These are phyloP conservation scores for Sanghuangporus weigelae DNA, from an alignment of 1,284 basidiomycete genomes.

Conservation along the genomic window DNA sequence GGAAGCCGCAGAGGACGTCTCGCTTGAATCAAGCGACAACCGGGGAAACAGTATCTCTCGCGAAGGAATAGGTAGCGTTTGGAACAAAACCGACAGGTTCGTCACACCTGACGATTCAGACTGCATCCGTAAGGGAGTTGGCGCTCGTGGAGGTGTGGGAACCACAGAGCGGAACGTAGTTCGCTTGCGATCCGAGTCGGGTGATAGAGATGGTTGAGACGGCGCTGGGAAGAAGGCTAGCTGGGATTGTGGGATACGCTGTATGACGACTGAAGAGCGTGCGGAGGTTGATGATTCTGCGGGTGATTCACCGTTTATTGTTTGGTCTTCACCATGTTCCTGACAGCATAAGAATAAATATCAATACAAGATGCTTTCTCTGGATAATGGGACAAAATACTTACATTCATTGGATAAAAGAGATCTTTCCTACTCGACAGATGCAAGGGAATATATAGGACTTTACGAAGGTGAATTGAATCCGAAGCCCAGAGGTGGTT, in stretches of 20 bases:
- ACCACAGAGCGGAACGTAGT: neutral
- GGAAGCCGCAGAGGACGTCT: conserved; percentile 7
- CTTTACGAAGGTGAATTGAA: conserved; percentile 78
- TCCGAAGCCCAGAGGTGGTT: conserved; percentile 92
- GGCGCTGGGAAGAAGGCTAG: conserved; percentile 60
- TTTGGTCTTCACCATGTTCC: conserved; percentile 24
- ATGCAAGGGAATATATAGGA: conserved; percentile 73
- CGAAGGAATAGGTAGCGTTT: conserved; percentile 5
- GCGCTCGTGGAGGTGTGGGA: neutral
- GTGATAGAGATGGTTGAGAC: conserved; percentile 24
- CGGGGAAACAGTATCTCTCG: conserved; percentile 4
- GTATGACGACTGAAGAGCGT: conserved; percentile 33
- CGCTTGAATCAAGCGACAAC: conserved; percentile 11
- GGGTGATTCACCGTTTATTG: conserved; percentile 7
- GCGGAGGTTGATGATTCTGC: conserved; percentile 8
- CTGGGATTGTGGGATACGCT: conserved; percentile 46
- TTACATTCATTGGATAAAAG: neutral
- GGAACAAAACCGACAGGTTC: conserved; percentile 3
- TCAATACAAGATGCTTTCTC: neutral
- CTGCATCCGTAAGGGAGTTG: conserved; percentile 7
- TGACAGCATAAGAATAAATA: neutral
- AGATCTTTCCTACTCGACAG: conserved; percentile 29
- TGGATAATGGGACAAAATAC: neutral
- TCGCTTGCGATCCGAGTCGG: conserved; percentile 9
- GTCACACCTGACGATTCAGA: neutral